Evolutionary conservation across 768 basidiomycete species (phyloP).

Genomic region (Tulasnella sp.): DNA sequence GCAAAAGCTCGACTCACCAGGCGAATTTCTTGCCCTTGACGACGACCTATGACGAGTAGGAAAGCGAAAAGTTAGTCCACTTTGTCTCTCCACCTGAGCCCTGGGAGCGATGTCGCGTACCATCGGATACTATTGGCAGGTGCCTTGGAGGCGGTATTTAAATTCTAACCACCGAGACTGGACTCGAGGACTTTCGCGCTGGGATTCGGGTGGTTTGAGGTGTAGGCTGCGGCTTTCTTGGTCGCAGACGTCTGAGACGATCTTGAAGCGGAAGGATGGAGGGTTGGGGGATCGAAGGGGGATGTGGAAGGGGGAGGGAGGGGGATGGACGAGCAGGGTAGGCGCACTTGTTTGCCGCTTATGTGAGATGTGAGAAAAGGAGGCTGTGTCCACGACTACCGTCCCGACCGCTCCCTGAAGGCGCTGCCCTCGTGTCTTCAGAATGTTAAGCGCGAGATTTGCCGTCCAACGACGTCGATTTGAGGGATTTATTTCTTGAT

Average conservation of each 20-base stretch:
- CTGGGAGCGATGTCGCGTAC: too few relatives aligned
- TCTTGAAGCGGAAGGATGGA: background rate
- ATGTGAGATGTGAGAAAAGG: background rate
- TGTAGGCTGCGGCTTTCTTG: background rate
- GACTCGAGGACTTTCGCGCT: background rate
- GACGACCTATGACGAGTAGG: background rate
- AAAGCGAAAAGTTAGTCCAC: background rate
- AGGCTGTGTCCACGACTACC: background rate
- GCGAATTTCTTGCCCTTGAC: constrained; percentile 2
- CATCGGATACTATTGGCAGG: too few relatives aligned
- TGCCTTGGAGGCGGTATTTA: background rate
- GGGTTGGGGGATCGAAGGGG: background rate
- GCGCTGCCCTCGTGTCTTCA: background rate
- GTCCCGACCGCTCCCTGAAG: background rate
- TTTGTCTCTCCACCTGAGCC: background rate
- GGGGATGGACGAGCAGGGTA: background rate
- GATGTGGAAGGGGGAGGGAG: background rate
- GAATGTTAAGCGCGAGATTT: background rate
- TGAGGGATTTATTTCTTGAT: background rate
- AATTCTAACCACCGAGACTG: background rate
- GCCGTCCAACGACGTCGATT: background rate
- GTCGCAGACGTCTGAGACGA: background rate
- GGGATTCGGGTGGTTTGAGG: background rate
- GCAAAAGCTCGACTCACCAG: background rate
- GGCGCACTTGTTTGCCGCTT: background rate